These are phyloP conservation scores for Penicillium sp. DNA, from an alignment of 2,329 filamentous ascomycete species.

Conservation along the genomic window DNA sequence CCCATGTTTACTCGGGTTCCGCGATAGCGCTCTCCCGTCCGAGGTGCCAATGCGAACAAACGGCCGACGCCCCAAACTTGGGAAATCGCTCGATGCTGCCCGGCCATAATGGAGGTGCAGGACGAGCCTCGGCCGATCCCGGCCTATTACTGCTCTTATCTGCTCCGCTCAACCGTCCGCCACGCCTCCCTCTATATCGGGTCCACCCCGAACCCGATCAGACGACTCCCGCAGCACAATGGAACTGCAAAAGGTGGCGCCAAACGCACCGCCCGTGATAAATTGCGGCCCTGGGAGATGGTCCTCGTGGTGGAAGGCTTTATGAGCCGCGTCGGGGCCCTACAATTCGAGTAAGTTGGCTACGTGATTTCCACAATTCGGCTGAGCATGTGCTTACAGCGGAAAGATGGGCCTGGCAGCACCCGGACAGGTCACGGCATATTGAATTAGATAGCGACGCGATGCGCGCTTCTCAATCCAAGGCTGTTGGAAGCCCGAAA, in stretches of 20 bases:
- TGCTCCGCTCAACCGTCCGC: slow-evolving; percentile 76
- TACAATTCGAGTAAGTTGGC: slow-evolving; percentile 81
- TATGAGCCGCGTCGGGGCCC: slow-evolving; percentile 76
- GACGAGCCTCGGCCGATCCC: slow-evolving; percentile 64
- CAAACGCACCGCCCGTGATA: slow-evolving; percentile 64
- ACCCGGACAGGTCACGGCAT: slow-evolving; percentile 76
- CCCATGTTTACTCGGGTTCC: too few relatives aligned
- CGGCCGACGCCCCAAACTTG: too few relatives aligned
- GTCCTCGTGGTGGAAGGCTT: slow-evolving; percentile 82
- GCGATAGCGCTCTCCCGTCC: too few relatives aligned
- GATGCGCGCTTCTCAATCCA: slow-evolving; percentile 31
- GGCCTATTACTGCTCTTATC: slow-evolving; percentile 88
- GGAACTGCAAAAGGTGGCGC: slow-evolving; percentile 79
- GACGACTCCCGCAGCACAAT: slow-evolving; percentile 89
- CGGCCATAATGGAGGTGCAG: slow-evolving; percentile 25
- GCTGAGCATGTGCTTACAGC: background rate
- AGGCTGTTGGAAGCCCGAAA: slow-evolving; percentile 34
- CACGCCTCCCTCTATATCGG: slow-evolving; percentile 76
- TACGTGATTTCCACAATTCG: background rate
- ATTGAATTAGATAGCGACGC: slow-evolving; percentile 63
- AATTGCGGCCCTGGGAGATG: slow-evolving; percentile 86
- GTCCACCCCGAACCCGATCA: slow-evolving; percentile 81
- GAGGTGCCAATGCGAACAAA: too few relatives aligned
- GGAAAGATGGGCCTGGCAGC: slow-evolving; percentile 82
- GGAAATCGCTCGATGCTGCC: too few relatives aligned